Percentiles rank a stretch among this genome's conserved stretches.
Evolutionary conservation across 495 filamentous ascomycete species (phyloP).

Genomic region (Neurospora terricola): DNA sequence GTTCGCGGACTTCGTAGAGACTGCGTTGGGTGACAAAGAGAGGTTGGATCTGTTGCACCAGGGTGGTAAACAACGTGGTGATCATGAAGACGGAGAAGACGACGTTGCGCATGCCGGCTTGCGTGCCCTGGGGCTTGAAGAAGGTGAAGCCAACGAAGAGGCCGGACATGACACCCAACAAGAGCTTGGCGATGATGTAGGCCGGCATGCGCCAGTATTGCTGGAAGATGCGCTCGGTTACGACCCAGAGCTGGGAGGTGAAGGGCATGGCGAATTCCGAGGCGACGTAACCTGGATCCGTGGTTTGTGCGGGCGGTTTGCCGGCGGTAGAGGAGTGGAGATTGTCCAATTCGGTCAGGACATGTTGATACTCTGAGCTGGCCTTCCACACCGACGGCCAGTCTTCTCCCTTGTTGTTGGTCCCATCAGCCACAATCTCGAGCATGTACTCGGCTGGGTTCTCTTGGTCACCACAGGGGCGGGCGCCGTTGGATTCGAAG

Average conservation of each 20-base stretch:
- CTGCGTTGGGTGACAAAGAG: conserved; percentile 54
- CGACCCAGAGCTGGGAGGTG: conserved; percentile 31
- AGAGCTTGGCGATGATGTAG: conserved; percentile 57
- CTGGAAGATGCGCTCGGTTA: conserved; percentile 52
- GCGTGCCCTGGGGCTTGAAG: conserved; percentile 47
- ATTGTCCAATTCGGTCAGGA: conserved; percentile 52
- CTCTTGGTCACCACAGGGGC: conserved; percentile 54
- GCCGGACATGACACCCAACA: conserved; percentile 27
- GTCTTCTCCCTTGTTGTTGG: conserved; percentile 46
- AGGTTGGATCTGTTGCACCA: conserved; percentile 59
- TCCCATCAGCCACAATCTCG: conserved; percentile 63
- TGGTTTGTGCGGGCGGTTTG: neutral
- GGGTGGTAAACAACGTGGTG: conserved; percentile 50
- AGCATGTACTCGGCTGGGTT: conserved; percentile 86
- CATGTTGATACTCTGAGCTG: conserved; percentile 49
- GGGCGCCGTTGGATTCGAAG: conserved; percentile 57
- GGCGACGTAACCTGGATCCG: neutral
- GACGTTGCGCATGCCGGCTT: conserved; percentile 52
- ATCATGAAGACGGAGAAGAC: conserved; percentile 68
- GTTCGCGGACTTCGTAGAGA: conserved; percentile 62
- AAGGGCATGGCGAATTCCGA: conserved; percentile 23
- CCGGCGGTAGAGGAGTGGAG: conserved; percentile 1
- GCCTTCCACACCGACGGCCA: conserved; percentile 72
- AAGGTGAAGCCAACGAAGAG: conserved; percentile 75
- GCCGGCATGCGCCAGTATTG: conserved; percentile 70